phyloP scores from a whole-genome alignment of 148 eudicot genomes.

The Linanthus parryae region DNA sequence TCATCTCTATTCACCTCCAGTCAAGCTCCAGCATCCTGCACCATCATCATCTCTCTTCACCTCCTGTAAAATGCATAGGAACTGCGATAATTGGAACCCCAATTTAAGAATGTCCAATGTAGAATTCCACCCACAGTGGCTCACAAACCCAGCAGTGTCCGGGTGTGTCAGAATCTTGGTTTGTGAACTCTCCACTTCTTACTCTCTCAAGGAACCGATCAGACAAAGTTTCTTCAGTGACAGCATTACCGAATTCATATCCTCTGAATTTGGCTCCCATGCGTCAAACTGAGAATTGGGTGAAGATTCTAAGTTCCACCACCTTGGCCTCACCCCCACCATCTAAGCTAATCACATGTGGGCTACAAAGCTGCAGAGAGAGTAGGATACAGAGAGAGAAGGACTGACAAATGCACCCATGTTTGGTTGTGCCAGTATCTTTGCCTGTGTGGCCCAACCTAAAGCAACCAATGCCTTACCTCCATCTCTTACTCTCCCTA shows the following conservation, averaged over 20 bases:
- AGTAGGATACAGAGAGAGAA: no score
- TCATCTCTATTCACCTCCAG: not conserved
- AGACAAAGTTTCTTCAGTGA: slow-evolving; percentile 18
- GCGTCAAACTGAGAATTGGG: no score
- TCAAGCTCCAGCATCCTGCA: slow-evolving; percentile 1
- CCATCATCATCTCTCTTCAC: not conserved
- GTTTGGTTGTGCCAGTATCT: slow-evolving; percentile 20
- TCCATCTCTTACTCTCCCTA: slow-evolving; percentile 13
- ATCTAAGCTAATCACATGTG: no score
- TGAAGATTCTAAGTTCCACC: no score
- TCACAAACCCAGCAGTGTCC: slow-evolving; percentile 16
- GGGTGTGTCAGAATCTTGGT: slow-evolving; percentile 17
- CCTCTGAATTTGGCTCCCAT: no score
- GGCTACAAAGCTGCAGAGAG: no score
- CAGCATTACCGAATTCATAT: slow-evolving; percentile 5
- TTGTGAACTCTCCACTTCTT: slow-evolving; percentile 19
- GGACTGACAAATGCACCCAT: no score
- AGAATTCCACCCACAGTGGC: slow-evolving; percentile 7
- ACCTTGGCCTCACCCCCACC: no score
- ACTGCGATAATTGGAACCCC: slow-evolving; percentile 4
- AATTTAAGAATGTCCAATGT: not conserved
- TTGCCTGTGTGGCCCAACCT: slow-evolving; percentile 31
- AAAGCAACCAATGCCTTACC: slow-evolving; percentile 18
- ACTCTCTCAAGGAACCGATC: slow-evolving; percentile 17
- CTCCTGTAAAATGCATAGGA: slow-evolving; percentile 9